Evolutionary conservation across 257 asterid species (phyloP).

Genomic region (Mitragyna speciosa): DNA sequence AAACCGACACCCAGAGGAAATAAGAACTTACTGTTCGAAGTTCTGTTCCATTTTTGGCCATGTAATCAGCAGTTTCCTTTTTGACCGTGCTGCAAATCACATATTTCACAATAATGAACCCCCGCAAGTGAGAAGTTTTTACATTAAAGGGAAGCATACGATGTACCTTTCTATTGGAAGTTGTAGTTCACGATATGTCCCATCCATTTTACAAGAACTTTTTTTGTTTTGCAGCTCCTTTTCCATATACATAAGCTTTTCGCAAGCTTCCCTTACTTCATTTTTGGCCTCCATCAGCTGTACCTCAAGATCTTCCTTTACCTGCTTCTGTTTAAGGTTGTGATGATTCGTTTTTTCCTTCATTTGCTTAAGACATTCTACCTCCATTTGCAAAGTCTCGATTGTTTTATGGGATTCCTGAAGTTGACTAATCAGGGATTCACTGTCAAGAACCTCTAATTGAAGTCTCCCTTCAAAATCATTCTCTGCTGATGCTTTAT

Average conservation of each 20-base stretch:
- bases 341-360: conserved; percentile 35
- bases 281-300: conserved; percentile 36
- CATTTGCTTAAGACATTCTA: conserved; percentile 33
- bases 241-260: conserved; percentile 35
- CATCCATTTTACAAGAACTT: conserved; percentile 29
- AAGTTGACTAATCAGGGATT: conserved; percentile 41
- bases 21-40: conserved; percentile 60
- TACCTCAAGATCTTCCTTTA: conserved; percentile 43
- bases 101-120: conserved; percentile 24
- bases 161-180: conserved; percentile 49
- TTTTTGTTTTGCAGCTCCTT: conserved; percentile 36
- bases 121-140: conserved; percentile 11
- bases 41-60: conserved; percentile 35
- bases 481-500: conserved; percentile 27
- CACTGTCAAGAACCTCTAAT: conserved; percentile 36
- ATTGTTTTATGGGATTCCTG: conserved; percentile 42
- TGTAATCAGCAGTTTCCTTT: conserved; percentile 33
- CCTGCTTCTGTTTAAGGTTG: conserved; percentile 31
- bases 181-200: conserved; percentile 38
- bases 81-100: conserved; percentile 40
- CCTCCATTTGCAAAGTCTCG: conserved; percentile 39
- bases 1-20: conserved; percentile 2
- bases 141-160: conserved; percentile 15
- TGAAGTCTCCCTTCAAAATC: conserved; percentile 40
- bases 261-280: conserved; percentile 40